Base-by-base conservation (phyloP, 2,329 filamentous ascomycete species). In the Penicillium sp. region DNA sequence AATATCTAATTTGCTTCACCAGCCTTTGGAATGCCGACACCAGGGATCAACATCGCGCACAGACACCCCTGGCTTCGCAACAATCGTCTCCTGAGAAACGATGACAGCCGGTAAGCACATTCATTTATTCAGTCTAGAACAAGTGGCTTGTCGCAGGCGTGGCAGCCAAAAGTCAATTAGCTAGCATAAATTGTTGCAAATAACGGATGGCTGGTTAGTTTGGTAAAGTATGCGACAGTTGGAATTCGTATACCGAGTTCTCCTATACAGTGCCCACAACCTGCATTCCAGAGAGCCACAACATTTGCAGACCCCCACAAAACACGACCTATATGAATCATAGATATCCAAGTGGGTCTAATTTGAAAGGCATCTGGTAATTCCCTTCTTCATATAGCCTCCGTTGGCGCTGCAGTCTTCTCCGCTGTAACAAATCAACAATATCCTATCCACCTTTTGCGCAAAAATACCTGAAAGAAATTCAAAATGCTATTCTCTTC, bases 221-320 rank as follows among this genome's bases (percentile, higher is more conserved):
- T 33, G 47, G 14, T 4, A 41, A 56, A 49, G 8, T 52, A 53
- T 58, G 39, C 31, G 33, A 59, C 27, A 14, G 43, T 37, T 35
- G 53, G 56, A 50, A 60, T 58, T 60, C 44, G 47, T 22, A 49
- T 43, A 22, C 14, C 3, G 16, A 16, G 19, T 31, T 26, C n/a
- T n/a, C 27, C 27, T 48, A 33, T 16, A 13, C 24, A 22, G 33
- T 33, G 45, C 33, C 2, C 27, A 10, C 14, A 47, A 47, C 14
- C 33, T 26, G 55, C 62, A 65, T 67, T 65, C 64, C 62, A 61
- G 37, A 49, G 3, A 24, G 52, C n/a, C 31, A 31, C 44, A 41
- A 33, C 46, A 52, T 45, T 55, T 41, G 43, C n/a, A 22, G 1
- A 33, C 27, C n/a, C 24, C 8, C 21, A 16, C 21, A 8, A 35